Base-by-base conservation (phyloP, 148 eudicot genomes). In the Diospyros lotus region DNA sequence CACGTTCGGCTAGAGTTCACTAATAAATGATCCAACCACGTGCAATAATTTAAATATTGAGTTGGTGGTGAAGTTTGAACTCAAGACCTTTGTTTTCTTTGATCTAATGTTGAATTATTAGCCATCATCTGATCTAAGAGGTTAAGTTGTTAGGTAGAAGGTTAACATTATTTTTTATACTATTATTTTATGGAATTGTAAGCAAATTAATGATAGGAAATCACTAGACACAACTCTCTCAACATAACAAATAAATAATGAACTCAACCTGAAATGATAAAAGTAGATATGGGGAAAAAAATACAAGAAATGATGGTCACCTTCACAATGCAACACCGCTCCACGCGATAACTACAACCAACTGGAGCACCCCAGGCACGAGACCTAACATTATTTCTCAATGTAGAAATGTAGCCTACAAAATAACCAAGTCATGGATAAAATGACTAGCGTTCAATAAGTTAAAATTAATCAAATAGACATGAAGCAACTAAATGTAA, bases 321-420 rank as follows among this genome's bases (percentile, higher is more conserved):
- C 99, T 95, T 95, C 78, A 95, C 81, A 74, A 95, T 87, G 89
- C 92, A 87, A 82, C 99, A 95, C 28, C 93, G 79, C 73, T 95
- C 99, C 76, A 95, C 94, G 51, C 90, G 93, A 76, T 86, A 92
- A 84, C 99, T 95, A 79, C 99, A 95, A 72, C 93, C 99, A 75
- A 95, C 87, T 42, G 91, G 91, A 78, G 99, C 94, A 66, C 99
- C 97, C 99, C 99, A 95, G 15, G 99, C 94, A 87, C 99, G 99
- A 52, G 99, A 95, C 18, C 97, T 88, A 38, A 95, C 97, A 78
- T 93, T 95, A 80, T 95, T 95, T 76, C 99, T 80, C 83, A 95
- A 78, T 58, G 97, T 84, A 75, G 99, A 95, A 72, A 87, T 85
- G 71, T 92, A 95, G 73, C 96, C 99, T 95, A 66, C 72, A 80